Base-by-base conservation (phyloP, 1,284 basidiomycete species). In the Athelia sp. region DNA sequence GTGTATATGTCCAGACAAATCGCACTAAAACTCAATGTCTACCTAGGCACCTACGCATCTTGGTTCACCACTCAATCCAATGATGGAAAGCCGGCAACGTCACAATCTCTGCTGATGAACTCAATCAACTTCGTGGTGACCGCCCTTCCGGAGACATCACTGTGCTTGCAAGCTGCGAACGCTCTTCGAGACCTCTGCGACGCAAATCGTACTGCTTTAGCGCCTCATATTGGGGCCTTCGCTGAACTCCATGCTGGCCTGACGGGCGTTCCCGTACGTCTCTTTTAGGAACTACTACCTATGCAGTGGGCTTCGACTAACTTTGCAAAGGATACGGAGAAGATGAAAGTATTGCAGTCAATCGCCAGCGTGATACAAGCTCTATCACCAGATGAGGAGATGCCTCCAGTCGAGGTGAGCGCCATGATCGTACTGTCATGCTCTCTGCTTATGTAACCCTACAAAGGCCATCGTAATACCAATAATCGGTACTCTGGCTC, bases 361-460 rank as follows among this genome's bases (percentile, higher is more conserved):
- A 93, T 96, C 50, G 84, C 90, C 1, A 93, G 90, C 52, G 90
- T 96, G 1, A 89, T 95, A 42, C 90, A 95, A 59, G 93, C 92
- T 0, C 64, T 96, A 46, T 82, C 87, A 0, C 83, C 90, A 0
- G 68, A 71, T 18, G 84, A 92, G 46, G 88, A 82, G 48, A 83
- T 94, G 22, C 76, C 82, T 1, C 87, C 90, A 0, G 75, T 93
- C n/a, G 82, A 90, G 65, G 87, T 87, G 45, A 50, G 70, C 60
- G 17, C 4, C n/a, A n/a, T 9, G 34, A 6, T 31, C 44, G 48
- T 53, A 14, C 24, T 4, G 17, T 17, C 17, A 29, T 35, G 10
- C 11, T 19, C n/a, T 10, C 31, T 38, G 24, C 15, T 17, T 8
- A 40, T 43, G 10, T 23, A 47, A 43, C 10, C 47, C 53, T 26